phyloP scores from a whole-genome alignment of 352 stramenopile genomes.

The Pythium scleroteichum region DNA sequence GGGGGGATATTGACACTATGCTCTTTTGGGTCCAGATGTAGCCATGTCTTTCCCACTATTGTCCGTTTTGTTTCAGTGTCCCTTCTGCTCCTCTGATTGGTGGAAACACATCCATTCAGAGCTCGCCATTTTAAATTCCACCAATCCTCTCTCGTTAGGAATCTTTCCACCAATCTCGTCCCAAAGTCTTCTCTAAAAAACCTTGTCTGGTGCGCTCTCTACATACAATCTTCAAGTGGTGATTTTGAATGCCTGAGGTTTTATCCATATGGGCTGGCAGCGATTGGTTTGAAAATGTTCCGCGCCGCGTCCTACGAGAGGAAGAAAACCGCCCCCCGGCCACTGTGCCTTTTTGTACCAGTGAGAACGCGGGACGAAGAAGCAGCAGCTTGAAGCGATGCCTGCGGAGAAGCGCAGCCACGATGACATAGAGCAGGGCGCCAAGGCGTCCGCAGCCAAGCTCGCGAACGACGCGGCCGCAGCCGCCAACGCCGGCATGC shows the following conservation, averaged over 20 bases:
- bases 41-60: neutral
- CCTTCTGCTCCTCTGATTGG: constrained; percentile 7
- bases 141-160: constrained; percentile 31
- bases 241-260: constrained; percentile 25
- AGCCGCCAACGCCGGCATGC: constrained; percentile 21
- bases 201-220: too few species aligned
- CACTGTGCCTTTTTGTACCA: constrained; percentile 29
- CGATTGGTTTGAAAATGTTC: constrained; percentile 55
- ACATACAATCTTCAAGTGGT: constrained; percentile 2
- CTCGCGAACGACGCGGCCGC: constrained; percentile 7
- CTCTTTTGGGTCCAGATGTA: constrained; percentile 1
- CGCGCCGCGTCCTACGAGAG: constrained; percentile 51
- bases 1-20: too few species aligned
- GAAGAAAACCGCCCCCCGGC: constrained; percentile 52
- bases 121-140: constrained; percentile 40
- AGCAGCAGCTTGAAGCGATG: constrained; percentile 15
- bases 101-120: constrained; percentile 28
- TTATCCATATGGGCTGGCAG: neutral
- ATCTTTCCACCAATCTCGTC: constrained; percentile 42
- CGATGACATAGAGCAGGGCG: constrained; percentile 21
- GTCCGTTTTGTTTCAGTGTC: neutral
- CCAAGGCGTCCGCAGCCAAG: constrained; percentile 2
- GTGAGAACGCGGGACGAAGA: constrained; percentile 22
- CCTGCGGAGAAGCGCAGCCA: constrained; percentile 22
- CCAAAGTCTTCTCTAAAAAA: neutral